These are phyloP conservation scores for Globisporangium lucens DNA, from an alignment of 352 stramenopile species.

Conservation along the genomic window DNA sequence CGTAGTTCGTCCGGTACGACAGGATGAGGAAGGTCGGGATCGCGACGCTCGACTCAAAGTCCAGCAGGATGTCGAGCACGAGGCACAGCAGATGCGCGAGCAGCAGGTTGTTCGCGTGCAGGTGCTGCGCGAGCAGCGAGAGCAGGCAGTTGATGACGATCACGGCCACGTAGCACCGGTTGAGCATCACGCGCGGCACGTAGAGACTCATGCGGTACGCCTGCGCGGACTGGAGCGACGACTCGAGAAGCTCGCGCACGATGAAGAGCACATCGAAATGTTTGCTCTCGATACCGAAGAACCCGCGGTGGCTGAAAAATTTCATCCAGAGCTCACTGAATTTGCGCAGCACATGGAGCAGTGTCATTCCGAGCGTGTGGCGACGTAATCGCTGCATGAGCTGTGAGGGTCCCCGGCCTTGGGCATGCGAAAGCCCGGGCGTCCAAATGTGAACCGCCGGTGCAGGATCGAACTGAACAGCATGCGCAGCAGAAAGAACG, in stretches of 20 bases:
- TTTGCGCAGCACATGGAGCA: not conserved
- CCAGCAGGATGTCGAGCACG: conserved; percentile 20
- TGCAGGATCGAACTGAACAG: conserved; percentile 6
- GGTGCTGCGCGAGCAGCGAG: conserved; percentile 6
- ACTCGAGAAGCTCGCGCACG: conserved; percentile 24
- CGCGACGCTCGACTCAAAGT: conserved; percentile 20
- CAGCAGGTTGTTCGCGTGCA: not conserved
- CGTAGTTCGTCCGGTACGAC: conserved; percentile 12
- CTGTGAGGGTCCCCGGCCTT: not conserved
- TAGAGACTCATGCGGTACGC: conserved; percentile 23
- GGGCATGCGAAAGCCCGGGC: conserved; percentile 4
- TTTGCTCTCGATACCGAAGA: conserved; percentile 23
- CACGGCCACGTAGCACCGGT: conserved; percentile 17
- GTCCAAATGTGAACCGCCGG: conserved; percentile 12
- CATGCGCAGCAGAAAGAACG: conserved; percentile 18
- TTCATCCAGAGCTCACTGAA: conserved; percentile 1
- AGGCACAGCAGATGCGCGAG: conserved; percentile 17
- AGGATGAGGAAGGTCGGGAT: conserved; percentile 16
- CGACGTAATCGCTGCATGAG: not conserved
- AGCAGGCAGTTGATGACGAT: conserved; percentile 24
- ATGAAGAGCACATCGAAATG: conserved; percentile 25
- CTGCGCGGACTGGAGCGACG: conserved; percentile 25
- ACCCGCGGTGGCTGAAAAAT: conserved; percentile 6
- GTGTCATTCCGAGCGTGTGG: not conserved
- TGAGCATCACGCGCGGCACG: conserved; percentile 15